These are phyloP conservation scores for Leccinum rimulosum DNA, from an alignment of 768 basidiomycete species.

Conservation along the genomic window DNA sequence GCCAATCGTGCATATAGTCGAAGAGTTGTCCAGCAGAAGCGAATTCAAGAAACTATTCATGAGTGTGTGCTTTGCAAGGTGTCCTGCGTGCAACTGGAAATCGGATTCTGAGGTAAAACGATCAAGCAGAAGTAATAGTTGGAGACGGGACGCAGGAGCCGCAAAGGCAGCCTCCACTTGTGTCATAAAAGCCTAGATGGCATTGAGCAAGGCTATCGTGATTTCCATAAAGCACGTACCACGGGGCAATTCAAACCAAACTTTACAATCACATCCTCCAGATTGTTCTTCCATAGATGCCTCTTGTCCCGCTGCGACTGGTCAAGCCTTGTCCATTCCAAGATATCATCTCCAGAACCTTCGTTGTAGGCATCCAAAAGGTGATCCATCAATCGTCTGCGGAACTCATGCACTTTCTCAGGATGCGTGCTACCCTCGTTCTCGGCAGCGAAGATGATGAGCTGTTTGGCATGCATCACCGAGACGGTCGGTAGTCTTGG, in stretches of 20 bases:
- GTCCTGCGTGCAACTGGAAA: conserved; percentile 47
- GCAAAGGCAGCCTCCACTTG: conserved; percentile 65
- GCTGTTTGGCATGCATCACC: conserved; percentile 66
- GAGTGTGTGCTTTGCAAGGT: conserved; percentile 60
- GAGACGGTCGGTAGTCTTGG: conserved; percentile 60
- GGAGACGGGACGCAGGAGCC: conserved; percentile 60
- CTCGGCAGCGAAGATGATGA: conserved; percentile 62
- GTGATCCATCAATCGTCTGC: conserved; percentile 67
- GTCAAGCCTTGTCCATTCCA: conserved; percentile 73
- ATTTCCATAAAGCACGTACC: conserved; percentile 43
- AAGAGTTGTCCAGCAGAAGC: conserved; percentile 71
- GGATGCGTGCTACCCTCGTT: conserved; percentile 40
- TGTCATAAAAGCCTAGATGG: conserved; percentile 61
- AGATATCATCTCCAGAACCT: conserved; percentile 64
- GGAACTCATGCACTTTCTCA: conserved; percentile 62
- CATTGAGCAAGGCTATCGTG: conserved; percentile 10
- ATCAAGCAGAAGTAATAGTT: conserved; percentile 66
- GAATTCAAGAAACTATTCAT: conserved; percentile 65
- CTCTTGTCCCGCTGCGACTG: conserved; percentile 57
- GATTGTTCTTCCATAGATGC: conserved; percentile 70
- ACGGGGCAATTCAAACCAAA: conserved; percentile 62
- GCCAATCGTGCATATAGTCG: conserved; percentile 63
- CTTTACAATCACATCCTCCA: conserved; percentile 70
- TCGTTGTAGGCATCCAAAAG: conserved; percentile 77
- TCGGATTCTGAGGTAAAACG: conserved; percentile 52